Conservation (phyloP, 345 rosid species). For the Murraya paniculata region DNA sequence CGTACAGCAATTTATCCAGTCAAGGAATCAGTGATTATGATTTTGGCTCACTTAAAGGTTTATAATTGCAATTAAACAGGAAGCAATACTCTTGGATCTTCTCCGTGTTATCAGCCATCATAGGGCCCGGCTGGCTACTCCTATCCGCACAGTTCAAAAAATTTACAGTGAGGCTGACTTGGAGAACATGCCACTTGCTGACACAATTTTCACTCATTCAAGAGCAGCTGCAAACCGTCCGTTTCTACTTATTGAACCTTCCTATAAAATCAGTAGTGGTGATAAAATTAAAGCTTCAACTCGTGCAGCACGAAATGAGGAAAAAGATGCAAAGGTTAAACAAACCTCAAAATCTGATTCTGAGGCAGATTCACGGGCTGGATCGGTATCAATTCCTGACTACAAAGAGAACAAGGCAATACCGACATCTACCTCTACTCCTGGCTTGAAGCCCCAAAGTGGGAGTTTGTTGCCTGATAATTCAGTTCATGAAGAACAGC, state of each 20-base stretch:
- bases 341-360: slow-evolving; percentile 28
- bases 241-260: slow-evolving; percentile 67
- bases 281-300: slow-evolving; percentile 52
- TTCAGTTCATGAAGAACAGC: slow-evolving; percentile 28
- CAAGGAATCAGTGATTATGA: not conserved
- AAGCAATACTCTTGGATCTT: slow-evolving; percentile 86
- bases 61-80: slow-evolving; percentile 53
- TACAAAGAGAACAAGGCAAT: slow-evolving; percentile 34
- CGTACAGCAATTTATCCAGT: not conserved
- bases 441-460: slow-evolving; percentile 25
- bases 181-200: slow-evolving; percentile 67
- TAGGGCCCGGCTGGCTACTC: slow-evolving; percentile 87
- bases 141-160: slow-evolving; percentile 86
- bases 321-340: slow-evolving; percentile 49
- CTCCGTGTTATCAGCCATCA: slow-evolving; percentile 87
- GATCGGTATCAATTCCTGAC: slow-evolving; percentile 25
- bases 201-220: slow-evolving; percentile 43
- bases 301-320: slow-evolving; percentile 38
- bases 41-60: not conserved
- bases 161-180: slow-evolving; percentile 64
- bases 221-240: slow-evolving; percentile 57
- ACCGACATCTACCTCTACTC: slow-evolving; percentile 20
- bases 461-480: slow-evolving; percentile 9
- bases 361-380: slow-evolving; percentile 30
- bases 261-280: slow-evolving; percentile 63